These are phyloP conservation scores for Colletotrichum noveboracense DNA, from an alignment of 2,329 filamentous ascomycete species.

Conservation along the genomic window DNA sequence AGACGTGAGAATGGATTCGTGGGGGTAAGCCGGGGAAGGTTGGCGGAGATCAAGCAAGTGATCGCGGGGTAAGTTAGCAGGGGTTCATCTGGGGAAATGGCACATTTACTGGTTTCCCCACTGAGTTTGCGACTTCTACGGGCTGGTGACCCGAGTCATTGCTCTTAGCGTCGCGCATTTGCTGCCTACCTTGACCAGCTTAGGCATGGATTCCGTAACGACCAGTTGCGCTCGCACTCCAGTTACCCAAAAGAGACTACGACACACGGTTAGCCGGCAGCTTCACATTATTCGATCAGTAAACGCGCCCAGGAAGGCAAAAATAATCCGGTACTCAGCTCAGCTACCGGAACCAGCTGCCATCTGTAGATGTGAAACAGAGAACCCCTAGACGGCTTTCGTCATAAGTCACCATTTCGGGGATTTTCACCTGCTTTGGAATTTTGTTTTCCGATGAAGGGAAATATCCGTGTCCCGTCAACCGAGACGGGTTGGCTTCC, in stretches of 20 bases:
- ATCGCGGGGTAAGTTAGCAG: neutral
- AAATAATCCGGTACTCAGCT: neutral
- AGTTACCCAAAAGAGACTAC: neutral
- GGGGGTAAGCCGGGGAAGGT: neutral
- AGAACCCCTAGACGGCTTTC: neutral
- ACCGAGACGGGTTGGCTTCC: neutral
- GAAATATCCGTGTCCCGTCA: neutral
- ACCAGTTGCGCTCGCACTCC: neutral
- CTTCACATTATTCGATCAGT: neutral
- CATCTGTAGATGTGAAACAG: neutral
- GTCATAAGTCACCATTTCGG: neutral
- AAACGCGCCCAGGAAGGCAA: neutral
- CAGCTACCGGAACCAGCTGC: neutral
- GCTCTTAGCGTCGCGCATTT: neutral
- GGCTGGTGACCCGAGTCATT: neutral
- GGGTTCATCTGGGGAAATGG: constrained; percentile 1
- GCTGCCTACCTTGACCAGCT: neutral
- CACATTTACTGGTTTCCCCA: neutral
- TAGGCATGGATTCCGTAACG: neutral
- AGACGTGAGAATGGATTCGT: neutral
- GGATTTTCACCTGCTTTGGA: neutral
- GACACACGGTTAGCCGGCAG: neutral
- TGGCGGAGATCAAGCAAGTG: neutral
- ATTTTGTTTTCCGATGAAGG: neutral
- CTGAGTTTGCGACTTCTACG: neutral